Percentiles rank a stretch among this genome's conserved stretches.
These are phyloP conservation scores for Mycena citricolor DNA, from an alignment of 1,284 basidiomycete genomes.

Conservation along the genomic window DNA sequence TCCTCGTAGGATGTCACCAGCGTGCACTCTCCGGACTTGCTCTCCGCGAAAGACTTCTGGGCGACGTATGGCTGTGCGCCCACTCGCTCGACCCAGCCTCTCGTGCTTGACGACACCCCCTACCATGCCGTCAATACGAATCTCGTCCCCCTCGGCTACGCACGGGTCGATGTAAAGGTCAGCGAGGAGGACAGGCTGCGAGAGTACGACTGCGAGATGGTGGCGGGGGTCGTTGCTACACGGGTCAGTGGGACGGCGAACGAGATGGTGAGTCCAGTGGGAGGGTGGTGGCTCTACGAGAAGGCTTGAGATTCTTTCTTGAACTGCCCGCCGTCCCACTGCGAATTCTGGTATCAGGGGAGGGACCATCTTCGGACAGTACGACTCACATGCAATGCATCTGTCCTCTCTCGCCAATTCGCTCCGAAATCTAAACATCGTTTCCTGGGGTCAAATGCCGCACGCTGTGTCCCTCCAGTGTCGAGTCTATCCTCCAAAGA, in stretches of 20 bases:
- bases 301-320: no score
- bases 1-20: no score
- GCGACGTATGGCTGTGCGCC: background rate
- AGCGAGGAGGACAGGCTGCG: slow-evolving; percentile 33
- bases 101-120: slow-evolving; percentile 35
- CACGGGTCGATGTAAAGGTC: slow-evolving; percentile 38
- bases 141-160: slow-evolving; percentile 36
- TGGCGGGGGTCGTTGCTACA: slow-evolving; percentile 41
- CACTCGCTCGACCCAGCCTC: background rate
- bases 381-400: no score
- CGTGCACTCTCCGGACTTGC: background rate
- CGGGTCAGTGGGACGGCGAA: slow-evolving; percentile 10
- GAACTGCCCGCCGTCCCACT: no score
- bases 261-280: slow-evolving; percentile 25
- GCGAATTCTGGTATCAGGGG: no score
- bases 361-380: no score
- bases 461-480: no score
- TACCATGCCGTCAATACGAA: slow-evolving; percentile 36
- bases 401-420: no score
- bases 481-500: no score
- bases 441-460: no score
- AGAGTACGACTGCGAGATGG: slow-evolving; percentile 34
- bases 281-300: slow-evolving; percentile 25
- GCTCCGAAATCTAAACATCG: no score
- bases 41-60: slow-evolving; percentile 2